Conservation (phyloP, 1,284 basidiomycete genomes). For the Boletus semigastroideus region DNA sequence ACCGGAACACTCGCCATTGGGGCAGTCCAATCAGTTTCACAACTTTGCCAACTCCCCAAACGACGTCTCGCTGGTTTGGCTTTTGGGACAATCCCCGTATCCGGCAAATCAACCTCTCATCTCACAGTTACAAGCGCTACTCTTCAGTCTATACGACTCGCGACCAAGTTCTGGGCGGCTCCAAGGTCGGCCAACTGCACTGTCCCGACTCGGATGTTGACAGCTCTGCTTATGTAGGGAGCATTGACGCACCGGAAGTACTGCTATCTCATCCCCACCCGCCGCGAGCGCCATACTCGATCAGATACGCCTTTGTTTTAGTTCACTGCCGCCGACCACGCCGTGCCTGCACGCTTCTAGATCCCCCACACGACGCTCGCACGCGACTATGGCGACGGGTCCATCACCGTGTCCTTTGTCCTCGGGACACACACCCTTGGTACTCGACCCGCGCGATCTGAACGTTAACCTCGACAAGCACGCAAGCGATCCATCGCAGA, state of each 20-base stretch:
- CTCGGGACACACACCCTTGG: slow-evolving; percentile 55
- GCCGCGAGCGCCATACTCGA: slow-evolving; percentile 43
- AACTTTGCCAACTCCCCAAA: slow-evolving; percentile 47
- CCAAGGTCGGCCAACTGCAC: slow-evolving; percentile 40
- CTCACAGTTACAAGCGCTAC: slow-evolving; percentile 40
- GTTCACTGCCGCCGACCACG: background rate
- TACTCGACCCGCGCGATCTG: slow-evolving; percentile 60
- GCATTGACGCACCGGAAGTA: slow-evolving; percentile 53
- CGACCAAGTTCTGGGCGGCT: slow-evolving; percentile 42
- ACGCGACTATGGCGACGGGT: slow-evolving; percentile 43
- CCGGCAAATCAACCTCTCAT: slow-evolving; percentile 50
- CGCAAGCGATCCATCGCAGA: slow-evolving; percentile 21
- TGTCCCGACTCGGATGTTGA: background rate
- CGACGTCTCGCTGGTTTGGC: slow-evolving; percentile 57
- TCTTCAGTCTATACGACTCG: slow-evolving; percentile 63
- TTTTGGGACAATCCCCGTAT: slow-evolving; percentile 52
- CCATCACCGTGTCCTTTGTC: slow-evolving; percentile 42
- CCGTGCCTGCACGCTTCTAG: slow-evolving; percentile 25
- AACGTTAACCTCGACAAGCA: slow-evolving; percentile 62
- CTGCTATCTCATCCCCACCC: slow-evolving; percentile 37
- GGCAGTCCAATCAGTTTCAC: slow-evolving; percentile 41
- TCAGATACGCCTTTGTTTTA: slow-evolving; percentile 27
- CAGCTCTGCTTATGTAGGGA: slow-evolving; percentile 47
- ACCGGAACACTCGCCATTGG: slow-evolving; percentile 51
- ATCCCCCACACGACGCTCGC: slow-evolving; percentile 48